These are phyloP conservation scores for Zygosaccharomyces bisporus DNA, from an alignment of 805 yeast genomes.

Conservation along the genomic window DNA sequence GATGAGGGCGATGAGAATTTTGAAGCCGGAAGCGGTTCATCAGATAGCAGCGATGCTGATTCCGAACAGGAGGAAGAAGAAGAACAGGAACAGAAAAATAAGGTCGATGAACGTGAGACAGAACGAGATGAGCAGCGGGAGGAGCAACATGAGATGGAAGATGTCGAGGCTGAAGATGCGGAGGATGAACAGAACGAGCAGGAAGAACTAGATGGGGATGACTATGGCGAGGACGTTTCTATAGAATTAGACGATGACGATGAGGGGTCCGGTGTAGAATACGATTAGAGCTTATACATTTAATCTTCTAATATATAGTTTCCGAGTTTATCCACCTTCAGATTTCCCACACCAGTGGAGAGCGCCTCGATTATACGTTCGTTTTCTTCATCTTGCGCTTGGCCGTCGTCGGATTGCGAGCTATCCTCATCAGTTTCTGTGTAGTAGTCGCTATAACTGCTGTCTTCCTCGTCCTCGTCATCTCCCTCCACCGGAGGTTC, in stretches of 20 bases:
- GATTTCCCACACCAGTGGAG: conserved; percentile 55
- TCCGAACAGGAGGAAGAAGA: conserved; percentile 20
- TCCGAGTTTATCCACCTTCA: conserved; percentile 79
- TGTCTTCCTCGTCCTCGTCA: conserved; percentile 57
- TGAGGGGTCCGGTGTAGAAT: conserved; percentile 38
- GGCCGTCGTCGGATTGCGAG: conserved; percentile 33
- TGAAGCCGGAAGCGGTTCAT: conserved; percentile 30
- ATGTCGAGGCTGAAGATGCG: conserved; percentile 18
- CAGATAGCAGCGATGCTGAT: conserved; percentile 31
- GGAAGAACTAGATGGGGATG: conserved; percentile 33
- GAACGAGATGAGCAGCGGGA: conserved; percentile 3
- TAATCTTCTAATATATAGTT: conserved; percentile 63
- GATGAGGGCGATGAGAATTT: conserved; percentile 34
- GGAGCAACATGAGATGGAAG: conserved; percentile 35
- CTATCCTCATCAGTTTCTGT: conserved; percentile 35
- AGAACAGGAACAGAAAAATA: too few species aligned
- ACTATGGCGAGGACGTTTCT: conserved; percentile 32
- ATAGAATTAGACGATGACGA: conserved; percentile 33
- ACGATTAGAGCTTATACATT: conserved; percentile 25
- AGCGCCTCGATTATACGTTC: conserved; percentile 69
- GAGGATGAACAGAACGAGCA: conserved; percentile 29
- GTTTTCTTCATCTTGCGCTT: conserved; percentile 42
- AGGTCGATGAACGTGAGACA: conserved; percentile 16
- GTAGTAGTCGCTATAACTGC: conserved; percentile 27
- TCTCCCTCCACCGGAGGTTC: too few species aligned